Evolutionary conservation across 306 rosid genomes (phyloP), one percentile per base, ranked within the genome.

Genomic region (Ceratonia siliqua): DNA sequence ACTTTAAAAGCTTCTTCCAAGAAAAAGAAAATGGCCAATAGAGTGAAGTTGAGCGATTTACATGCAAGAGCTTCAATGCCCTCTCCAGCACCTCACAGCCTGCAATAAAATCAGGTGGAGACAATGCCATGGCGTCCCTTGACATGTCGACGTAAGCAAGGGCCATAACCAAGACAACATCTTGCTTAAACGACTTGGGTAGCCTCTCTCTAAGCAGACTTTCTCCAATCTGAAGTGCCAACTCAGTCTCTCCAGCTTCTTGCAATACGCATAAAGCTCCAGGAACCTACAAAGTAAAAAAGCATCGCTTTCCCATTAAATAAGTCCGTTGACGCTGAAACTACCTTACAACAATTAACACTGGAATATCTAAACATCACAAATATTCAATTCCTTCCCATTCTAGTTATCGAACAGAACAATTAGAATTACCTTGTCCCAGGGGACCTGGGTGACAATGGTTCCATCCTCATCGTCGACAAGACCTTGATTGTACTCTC

Each of bases 1-100:
- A 17, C 56, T 8, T 8, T 38, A 52, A 50, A 42, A 75, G 25
- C 24, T 21, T 30, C 11, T 17, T 2, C 21, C 7, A 36, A 67
- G 41, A 62, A 8, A 18, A 45, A 27, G 28, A 57, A 32, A 24
- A 15, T 22, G 15, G 25, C 70, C 50, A 21, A 49, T 39, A 67
- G 63, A 43, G 9, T 13, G 3, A 50, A 69, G 52, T 33, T n/a
- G 39, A 70, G 46, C 24, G 11, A 35, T 28, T 70, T 62, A 94
- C 98, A 95, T 90, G 95, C 89, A 94, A 78, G 78, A 94, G 89
- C 79, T 90, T 90, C 93, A 94, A 89, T 66, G 95, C 97, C 85
- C 96, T 92, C 86, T 88, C 99, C 1, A 94, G 96, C 72, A 92
- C 87, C 64, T 94, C 97, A 53, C 97, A 90, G 7, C 95, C 96